Percentiles rank a stretch among this genome's conserved stretches.
Conservation (phyloP, 2,329 filamentous ascomycete genomes). For the Thermoascus crustaceus region DNA sequence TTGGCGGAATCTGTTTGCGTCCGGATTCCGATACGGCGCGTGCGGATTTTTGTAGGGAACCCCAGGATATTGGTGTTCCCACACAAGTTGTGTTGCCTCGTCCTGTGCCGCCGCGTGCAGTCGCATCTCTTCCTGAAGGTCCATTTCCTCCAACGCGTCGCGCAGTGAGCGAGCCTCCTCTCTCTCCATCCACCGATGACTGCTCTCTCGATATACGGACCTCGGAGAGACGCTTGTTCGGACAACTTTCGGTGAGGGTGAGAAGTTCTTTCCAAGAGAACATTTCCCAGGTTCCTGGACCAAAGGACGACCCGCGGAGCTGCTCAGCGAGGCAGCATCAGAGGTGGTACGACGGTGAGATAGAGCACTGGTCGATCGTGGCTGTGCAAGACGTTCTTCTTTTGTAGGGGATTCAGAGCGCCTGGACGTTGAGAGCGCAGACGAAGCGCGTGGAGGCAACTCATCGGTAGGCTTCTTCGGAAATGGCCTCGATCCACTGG, state of each 20-base stretch:
- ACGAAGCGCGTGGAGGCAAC: conserved; percentile 34
- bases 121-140: conserved; percentile 46
- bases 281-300: conserved; percentile 30
- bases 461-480: conserved; percentile 41
- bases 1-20: conserved; percentile 34
- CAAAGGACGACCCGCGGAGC: conserved; percentile 28
- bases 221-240: conserved; percentile 28
- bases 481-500: conserved; percentile 52
- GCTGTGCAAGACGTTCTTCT: conserved; percentile 18
- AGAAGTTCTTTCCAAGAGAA: conserved; percentile 27
- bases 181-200: conserved; percentile 48
- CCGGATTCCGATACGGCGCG: conserved; percentile 39
- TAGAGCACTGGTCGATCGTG: conserved; percentile 33
- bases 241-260: conserved; percentile 27
- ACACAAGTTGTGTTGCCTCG: conserved; percentile 57
- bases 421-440: conserved; percentile 33
- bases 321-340: conserved; percentile 16
- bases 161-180: conserved; percentile 50
- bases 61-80: conserved; percentile 51
- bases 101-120: conserved; percentile 52
- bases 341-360: conserved; percentile 31
- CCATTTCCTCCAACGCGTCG: conserved; percentile 51
- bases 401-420: conserved; percentile 12
- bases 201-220: conserved; percentile 46
- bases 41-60: conserved; percentile 42